Evolutionary conservation across 2,329 filamentous ascomycete genomes (phyloP).

Genomic region (Ascocoryne sarcoides): DNA sequence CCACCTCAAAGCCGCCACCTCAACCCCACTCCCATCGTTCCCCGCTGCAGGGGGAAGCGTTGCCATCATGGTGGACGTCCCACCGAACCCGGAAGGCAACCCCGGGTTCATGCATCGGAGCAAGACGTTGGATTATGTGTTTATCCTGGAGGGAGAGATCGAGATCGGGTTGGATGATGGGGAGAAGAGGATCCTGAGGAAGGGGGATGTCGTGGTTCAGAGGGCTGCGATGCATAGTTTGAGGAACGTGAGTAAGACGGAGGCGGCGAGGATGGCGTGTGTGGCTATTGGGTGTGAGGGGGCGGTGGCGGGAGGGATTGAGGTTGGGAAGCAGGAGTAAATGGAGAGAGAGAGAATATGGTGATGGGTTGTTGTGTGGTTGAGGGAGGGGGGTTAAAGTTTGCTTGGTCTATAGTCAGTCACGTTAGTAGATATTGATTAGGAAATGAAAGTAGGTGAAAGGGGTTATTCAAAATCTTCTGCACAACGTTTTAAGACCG

Average conservation of each 20-base stretch:
- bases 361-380: no score
- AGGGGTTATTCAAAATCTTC: no score
- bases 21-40: no score
- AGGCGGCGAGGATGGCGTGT: slow-evolving; percentile 22
- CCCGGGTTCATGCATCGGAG: slow-evolving; percentile 25
- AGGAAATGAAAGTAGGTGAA: no score
- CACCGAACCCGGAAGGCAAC: no score
- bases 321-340: slow-evolving; percentile 41
- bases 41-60: no score
- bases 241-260: slow-evolving; percentile 18
- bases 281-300: slow-evolving; percentile 36
- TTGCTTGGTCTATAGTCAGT: no score
- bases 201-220: slow-evolving; percentile 19
- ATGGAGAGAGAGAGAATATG: slow-evolving; percentile 39
- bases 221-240: slow-evolving; percentile 23
- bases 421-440: no score
- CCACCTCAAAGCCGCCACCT: no score
- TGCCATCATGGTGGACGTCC: no score
- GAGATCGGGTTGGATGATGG: slow-evolving; percentile 21
- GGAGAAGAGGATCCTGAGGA: slow-evolving; percentile 12
- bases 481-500: no score
- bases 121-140: slow-evolving; percentile 20
- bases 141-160: slow-evolving; percentile 22
- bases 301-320: slow-evolving; percentile 37
- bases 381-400: no score